Base-by-base conservation (phyloP, 805 yeast species). In the Saccharomycopsis fodiens region DNA sequence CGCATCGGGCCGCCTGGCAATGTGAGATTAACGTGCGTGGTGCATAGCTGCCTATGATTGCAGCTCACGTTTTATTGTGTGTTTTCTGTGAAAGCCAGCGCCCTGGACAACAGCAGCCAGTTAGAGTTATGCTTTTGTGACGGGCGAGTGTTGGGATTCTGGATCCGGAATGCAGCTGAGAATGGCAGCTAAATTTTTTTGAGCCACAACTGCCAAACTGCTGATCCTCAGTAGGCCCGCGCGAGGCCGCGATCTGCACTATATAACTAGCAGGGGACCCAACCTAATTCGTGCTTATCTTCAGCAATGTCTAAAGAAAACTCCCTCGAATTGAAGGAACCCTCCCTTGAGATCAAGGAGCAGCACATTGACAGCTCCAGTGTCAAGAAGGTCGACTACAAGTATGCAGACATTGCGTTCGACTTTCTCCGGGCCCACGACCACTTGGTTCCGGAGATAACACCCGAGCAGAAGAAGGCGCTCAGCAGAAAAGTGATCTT, bases 401-500 rank as follows among this genome's bases (percentile, higher is more conserved):
- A 31, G 32, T 30, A 21, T n/a, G 35, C 22, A 16, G 20, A 31
- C 12, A 21, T 5, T 12, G 8, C 13, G 13, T 20, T 37, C 13
- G 16, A 17, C 12, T 41, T 8, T 35, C 38, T n/a, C 37, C 34
- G 10, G 39, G 42, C 43, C 32, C 36, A 21, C 39, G 37, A 30
- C 21, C 32, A 13, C 22, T 30, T 13, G 43, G 41, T 25, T 45
- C 29, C 41, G 42, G 43, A 54, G 45, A 13, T 50, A 44, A 15
- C 36, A 6, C 41, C 25, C 5, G 48, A 45, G 4, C 41, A 48
- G 27, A 55, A 53, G 12, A 43, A 41, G 21, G 39, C 42, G 22
- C 34, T 56, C 25, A 46, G 35, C 13, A 31, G 41, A 2, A 52
- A 54, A 35, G 25, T 54, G 3, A 52, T 55, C 19, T 38, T 54